Conservation (phyloP, 139 green algal genomes). For the Micractinium conductrix region DNA sequence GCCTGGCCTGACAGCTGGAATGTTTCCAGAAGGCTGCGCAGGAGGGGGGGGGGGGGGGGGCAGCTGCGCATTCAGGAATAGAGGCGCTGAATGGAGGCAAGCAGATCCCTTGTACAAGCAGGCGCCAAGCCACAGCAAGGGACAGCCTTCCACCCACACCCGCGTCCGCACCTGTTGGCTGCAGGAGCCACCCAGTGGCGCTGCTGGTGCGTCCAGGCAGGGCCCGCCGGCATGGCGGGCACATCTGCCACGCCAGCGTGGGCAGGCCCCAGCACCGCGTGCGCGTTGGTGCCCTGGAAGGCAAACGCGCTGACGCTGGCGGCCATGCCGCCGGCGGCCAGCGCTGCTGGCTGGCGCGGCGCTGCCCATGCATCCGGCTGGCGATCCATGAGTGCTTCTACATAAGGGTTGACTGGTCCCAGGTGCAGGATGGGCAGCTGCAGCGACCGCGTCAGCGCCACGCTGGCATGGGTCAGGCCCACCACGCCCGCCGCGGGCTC, state of each 20-base stretch:
- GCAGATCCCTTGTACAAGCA: neutral
- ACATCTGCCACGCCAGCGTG: neutral
- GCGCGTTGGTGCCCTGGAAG: slow-evolving; percentile 58
- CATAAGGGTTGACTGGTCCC: slow-evolving; percentile 49
- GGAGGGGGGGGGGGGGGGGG: neutral
- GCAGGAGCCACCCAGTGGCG: slow-evolving; percentile 44
- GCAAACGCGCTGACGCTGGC: slow-evolving; percentile 48
- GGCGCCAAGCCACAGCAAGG: neutral
- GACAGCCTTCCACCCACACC: neutral
- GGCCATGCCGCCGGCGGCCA: neutral
- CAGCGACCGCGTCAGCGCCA: neutral
- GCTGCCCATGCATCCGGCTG: neutral
- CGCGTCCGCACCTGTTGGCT: slow-evolving; percentile 17
- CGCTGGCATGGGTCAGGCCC: slow-evolving; percentile 54
- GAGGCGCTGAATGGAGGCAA: neutral
- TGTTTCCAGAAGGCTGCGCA: slow-evolving; percentile 22
- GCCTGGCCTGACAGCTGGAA: neutral
- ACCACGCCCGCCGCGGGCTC: slow-evolving; percentile 80
- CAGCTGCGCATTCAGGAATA: too few relatives aligned
- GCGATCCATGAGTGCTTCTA: slow-evolving; percentile 36
- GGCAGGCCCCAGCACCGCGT: slow-evolving; percentile 26
- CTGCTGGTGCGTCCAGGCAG: slow-evolving; percentile 28
- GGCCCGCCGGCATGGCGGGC: neutral
- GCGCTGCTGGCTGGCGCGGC: slow-evolving; percentile 14
- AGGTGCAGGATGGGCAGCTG: slow-evolving; percentile 56